phyloP scores from a whole-genome alignment of 2,329 filamentous ascomycete species.

The Lecanicillium sp. region DNA sequence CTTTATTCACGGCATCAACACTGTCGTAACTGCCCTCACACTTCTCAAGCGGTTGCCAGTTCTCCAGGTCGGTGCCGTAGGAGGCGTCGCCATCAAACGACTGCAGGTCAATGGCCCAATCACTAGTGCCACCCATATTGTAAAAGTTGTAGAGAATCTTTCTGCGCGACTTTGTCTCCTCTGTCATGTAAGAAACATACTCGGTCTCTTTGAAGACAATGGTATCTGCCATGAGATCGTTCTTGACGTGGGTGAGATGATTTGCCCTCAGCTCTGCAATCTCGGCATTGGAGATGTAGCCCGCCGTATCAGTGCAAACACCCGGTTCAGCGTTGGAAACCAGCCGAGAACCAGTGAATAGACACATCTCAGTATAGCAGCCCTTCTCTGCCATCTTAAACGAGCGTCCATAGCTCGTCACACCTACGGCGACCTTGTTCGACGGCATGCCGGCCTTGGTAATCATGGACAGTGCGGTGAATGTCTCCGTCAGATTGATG shows the following conservation, averaged over 20 bases:
- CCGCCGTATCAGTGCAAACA: slow-evolving; percentile 19
- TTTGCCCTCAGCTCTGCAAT: slow-evolving; percentile 18
- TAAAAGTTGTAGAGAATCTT: slow-evolving; percentile 1
- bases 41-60: too few relatives aligned
- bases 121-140: slow-evolving; percentile 10
- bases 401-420: too few relatives aligned
- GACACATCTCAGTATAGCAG: slow-evolving; percentile 20
- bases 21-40: too few relatives aligned
- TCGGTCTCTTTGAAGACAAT: slow-evolving; percentile 14
- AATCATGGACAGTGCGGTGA: slow-evolving; percentile 22
- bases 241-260: slow-evolving; percentile 2
- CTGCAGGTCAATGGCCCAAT: slow-evolving; percentile 13
- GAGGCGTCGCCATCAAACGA: slow-evolving; percentile 1
- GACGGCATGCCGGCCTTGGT: slow-evolving; percentile 24
- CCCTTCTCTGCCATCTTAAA: slow-evolving; percentile 23
- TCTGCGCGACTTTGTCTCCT: slow-evolving; percentile 6
- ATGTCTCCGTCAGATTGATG: slow-evolving; percentile 28
- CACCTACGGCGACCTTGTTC: slow-evolving; percentile 22
- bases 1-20: slow-evolving; percentile 17
- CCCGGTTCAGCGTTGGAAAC: slow-evolving; percentile 17
- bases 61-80: too few relatives aligned
- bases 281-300: slow-evolving; percentile 25
- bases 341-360: slow-evolving; percentile 14
- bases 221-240: slow-evolving; percentile 8
- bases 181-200: slow-evolving; percentile 11